Conservation (phyloP, 2,329 filamentous ascomycete species). For the Ampelomyces quisqualis region DNA sequence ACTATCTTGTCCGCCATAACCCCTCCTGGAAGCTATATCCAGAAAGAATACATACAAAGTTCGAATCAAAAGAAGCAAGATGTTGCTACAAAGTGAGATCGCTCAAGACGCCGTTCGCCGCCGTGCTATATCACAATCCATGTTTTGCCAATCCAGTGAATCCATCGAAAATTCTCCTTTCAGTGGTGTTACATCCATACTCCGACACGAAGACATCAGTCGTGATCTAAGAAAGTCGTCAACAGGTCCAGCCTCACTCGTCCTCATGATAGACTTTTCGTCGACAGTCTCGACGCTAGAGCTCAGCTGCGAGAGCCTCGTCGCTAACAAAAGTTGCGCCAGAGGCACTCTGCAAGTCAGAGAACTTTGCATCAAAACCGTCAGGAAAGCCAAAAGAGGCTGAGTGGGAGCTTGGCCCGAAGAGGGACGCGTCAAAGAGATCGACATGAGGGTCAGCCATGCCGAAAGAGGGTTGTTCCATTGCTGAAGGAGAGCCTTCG, state of each 20-base stretch:
- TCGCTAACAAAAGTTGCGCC: conserved; percentile 52
- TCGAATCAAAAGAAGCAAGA: conserved; percentile 10
- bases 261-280: conserved; percentile 25
- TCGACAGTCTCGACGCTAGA: conserved; percentile 33
- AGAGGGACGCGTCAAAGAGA: conserved; percentile 40
- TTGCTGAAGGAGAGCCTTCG: conserved; percentile 24
- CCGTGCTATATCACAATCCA: conserved; percentile 20
- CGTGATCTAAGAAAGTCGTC: conserved; percentile 29
- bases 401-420: conserved; percentile 29
- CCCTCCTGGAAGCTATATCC: conserved; percentile 19
- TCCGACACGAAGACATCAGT: conserved; percentile 29
- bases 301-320: conserved; percentile 49
- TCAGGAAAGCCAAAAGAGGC: conserved; percentile 42
- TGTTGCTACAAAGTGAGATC: conserved; percentile 23
- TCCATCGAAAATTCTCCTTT: conserved; percentile 17
- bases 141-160: conserved; percentile 14
- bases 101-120: conserved; percentile 29
- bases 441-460: conserved; percentile 37
- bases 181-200: conserved; percentile 31
- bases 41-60: no score
- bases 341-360: conserved; percentile 49
- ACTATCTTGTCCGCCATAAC: conserved; percentile 30
- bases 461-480: conserved; percentile 29
- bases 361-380: conserved; percentile 45
- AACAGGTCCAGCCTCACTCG: conserved; percentile 23